Conservation (phyloP, 805 yeast species). For the Lipomyces oligophaga region DNA sequence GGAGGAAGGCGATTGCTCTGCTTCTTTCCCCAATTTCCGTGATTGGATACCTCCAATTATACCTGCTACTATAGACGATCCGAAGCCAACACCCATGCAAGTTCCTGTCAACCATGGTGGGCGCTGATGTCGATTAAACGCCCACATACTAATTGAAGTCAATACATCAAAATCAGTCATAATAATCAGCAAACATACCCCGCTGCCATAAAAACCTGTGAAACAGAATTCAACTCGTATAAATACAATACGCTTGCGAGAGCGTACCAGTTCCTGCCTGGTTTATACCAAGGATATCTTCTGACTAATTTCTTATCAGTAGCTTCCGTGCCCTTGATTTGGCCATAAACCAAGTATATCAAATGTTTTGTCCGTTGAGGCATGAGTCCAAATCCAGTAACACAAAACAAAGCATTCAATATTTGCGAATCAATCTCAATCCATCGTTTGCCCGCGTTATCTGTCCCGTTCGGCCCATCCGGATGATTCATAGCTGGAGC, state of each 20-base stretch:
- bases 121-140: conserved; percentile 25
- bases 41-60: conserved; percentile 15
- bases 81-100: conserved; percentile 26
- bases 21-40: conserved; percentile 7
- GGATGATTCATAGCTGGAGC: conserved; percentile 27
- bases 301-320: conserved; percentile 9
- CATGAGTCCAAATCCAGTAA: conserved; percentile 28
- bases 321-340: conserved; percentile 2
- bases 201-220: conserved; percentile 27
- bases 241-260: conserved; percentile 22
- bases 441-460: conserved; percentile 27
- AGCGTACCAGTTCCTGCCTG: conserved; percentile 10
- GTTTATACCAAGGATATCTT: conserved; percentile 24
- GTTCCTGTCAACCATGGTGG: conserved; percentile 30
- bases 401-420: conserved; percentile 27
- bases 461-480: conserved; percentile 23
- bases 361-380: conserved; percentile 27
- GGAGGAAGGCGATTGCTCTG: no score
- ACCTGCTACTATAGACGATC: conserved; percentile 14
- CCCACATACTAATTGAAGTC: conserved; percentile 24
- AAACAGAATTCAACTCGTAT: conserved; percentile 23
- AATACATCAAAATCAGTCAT: not conserved
- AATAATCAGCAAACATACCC: conserved; percentile 8
- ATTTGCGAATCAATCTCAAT: conserved; percentile 30
- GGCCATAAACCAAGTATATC: conserved; percentile 19